A percentile compares a stretch with the other conserved stretches of the same genome.
These are phyloP conservation scores for Trichophyton benhamiae DNA, from an alignment of 2,329 filamentous ascomycete genomes.

Conservation along the genomic window DNA sequence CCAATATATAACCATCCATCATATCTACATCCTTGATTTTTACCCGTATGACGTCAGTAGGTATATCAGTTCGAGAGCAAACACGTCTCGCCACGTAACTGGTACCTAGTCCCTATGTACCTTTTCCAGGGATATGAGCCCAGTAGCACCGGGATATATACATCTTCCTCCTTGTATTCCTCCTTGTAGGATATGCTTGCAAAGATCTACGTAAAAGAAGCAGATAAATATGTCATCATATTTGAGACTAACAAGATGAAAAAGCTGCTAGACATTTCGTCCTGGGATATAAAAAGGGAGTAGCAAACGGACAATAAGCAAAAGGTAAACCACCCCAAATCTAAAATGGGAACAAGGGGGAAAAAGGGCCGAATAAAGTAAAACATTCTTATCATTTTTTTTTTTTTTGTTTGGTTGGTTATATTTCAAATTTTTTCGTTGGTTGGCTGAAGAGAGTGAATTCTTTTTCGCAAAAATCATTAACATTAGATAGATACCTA, in stretches of 20 bases:
- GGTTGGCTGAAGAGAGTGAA: neutral
- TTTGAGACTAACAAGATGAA: neutral
- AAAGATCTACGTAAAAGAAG: neutral
- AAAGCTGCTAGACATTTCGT: neutral
- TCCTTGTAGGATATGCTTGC: neutral
- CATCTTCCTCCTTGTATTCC: neutral
- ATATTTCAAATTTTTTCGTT: neutral
- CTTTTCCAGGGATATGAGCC: no score
- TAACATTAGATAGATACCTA: neutral
- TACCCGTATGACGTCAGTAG: neutral
- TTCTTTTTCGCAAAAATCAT: neutral
- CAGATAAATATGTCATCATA: neutral
- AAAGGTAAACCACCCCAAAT: neutral
- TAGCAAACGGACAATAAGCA: neutral
- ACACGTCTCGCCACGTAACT: neutral
- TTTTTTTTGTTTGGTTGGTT: neutral
- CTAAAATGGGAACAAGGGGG: neutral
- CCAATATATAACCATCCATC: neutral
- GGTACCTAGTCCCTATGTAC: neutral
- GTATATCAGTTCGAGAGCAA: neutral
- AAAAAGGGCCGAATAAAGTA: neutral
- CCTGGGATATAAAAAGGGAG: neutral
- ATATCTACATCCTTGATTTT: neutral
- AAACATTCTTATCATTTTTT: conserved; percentile 3
- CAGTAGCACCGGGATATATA: neutral